A percentile compares a stretch with the other conserved stretches of the same genome.
Evolutionary conservation across 495 filamentous ascomycete species (phyloP).

Genomic region (Sporormia fimetaria): DNA sequence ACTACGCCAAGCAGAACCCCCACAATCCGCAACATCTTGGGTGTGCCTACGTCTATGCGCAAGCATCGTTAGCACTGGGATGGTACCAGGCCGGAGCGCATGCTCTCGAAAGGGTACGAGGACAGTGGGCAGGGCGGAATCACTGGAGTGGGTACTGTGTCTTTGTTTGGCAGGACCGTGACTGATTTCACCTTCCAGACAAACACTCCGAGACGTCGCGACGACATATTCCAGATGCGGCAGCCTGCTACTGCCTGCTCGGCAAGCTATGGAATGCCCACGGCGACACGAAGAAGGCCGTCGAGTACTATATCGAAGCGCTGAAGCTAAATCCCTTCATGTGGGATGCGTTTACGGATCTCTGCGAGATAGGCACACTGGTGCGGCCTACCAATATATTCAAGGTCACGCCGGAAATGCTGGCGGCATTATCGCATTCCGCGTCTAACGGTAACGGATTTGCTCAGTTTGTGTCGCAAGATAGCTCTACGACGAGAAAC

Average conservation of each 20-base stretch:
- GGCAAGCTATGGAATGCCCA: constrained; percentile 79
- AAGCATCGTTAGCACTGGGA: constrained; percentile 70
- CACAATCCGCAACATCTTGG: constrained; percentile 63
- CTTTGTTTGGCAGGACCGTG: neutral
- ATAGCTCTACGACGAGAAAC: constrained; percentile 14
- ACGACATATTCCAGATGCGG: constrained; percentile 63
- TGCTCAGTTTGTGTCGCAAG: constrained; percentile 5
- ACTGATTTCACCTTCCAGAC: constrained; percentile 36
- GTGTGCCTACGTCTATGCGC: constrained; percentile 84
- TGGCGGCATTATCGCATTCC: constrained; percentile 37
- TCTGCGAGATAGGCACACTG: constrained; percentile 46
- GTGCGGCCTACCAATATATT: constrained; percentile 75
- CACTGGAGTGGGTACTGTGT: constrained; percentile 49
- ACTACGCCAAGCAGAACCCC: constrained; percentile 53
- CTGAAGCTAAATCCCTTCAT: constrained; percentile 89
- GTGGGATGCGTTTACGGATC: constrained; percentile 90
- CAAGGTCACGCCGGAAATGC: constrained; percentile 59
- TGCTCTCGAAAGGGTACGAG: constrained; percentile 64
- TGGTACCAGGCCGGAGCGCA: constrained; percentile 66
- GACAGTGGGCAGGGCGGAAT: constrained; percentile 58
- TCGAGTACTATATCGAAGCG: constrained; percentile 73
- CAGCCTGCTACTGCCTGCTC: constrained; percentile 65
- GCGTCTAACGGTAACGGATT: constrained; percentile 10
- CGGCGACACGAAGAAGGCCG: constrained; percentile 67
- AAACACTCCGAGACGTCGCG: constrained; percentile 49